Evolutionary conservation across 2,329 filamentous ascomycete genomes (phyloP), one percentile per base, ranked within the genome.

Genomic region (Alternaria panax): DNA sequence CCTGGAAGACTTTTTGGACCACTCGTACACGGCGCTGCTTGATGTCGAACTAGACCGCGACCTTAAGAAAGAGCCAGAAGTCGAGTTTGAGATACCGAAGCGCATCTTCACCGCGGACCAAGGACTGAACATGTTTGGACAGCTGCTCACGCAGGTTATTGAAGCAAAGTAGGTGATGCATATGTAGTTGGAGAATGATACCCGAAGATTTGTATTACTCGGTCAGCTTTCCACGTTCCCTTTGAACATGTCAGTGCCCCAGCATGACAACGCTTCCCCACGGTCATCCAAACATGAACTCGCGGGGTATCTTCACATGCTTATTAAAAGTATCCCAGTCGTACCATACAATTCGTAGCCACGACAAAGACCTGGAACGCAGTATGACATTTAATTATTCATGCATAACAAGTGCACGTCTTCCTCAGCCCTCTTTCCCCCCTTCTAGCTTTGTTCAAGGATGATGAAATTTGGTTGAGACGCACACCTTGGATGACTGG

Each of bases 1-100:
- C 69, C 81, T 97, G n/a, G 95, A 99, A 75, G 95, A 99, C 75
- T 99, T 99, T 79, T 81, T 98, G 47, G 95, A 99, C 74, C 93
- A 98, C 77, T 94, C 92, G 0, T 99, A 98, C 79, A 87, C 84
- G 70, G 92, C 88, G 89, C 87, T 99, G 75, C 80, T 98, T 42
- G 92, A 95, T 61, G 89, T 89, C 3, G 95, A 99, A 77, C 83
- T 97, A 64, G 84, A 85, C 59, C 96, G 94, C 79, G 88, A 92
- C 42, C 83, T 97, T 64, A 96, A 90, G 81, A 97, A 94, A 77
- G 83, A 87, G 6, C 93, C 94, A 0, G 92, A 95, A 12, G 88
- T 98, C 51, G 95, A 98, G 78, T 97, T 91, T 78, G 92, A 95
- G 78, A 97, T 99, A 64, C 93, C 94, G 7, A 95, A 95, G 81